Percentiles rank a stretch among this genome's conserved stretches.
Conservation (phyloP, 1,284 basidiomycete genomes). For the Garcileccinum viscosum region DNA sequence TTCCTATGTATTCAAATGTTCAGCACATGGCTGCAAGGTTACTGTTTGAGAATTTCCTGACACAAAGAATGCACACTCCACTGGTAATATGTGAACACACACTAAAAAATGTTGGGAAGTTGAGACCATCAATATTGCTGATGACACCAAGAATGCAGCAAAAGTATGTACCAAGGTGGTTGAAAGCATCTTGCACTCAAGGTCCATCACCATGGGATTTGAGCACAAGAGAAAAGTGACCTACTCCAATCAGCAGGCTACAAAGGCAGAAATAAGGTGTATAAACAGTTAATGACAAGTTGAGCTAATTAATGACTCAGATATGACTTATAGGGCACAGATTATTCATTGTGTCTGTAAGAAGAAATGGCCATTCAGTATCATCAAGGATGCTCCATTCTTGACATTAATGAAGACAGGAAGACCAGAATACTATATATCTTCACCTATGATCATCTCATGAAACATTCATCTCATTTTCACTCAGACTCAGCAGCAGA, state of each 20-base stretch:
- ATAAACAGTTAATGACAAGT: neutral
- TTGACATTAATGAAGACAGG: neutral
- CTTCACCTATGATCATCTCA: neutral
- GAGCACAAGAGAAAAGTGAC: neutral
- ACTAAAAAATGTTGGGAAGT: neutral
- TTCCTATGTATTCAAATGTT: constrained; percentile 3
- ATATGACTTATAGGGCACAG: neutral
- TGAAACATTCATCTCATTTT: neutral
- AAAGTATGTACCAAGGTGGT: neutral
- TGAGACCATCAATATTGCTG: neutral
- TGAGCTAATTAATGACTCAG: neutral
- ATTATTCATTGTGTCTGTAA: neutral
- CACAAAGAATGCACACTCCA: neutral
- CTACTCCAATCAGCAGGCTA: neutral
- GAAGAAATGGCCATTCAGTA: neutral
- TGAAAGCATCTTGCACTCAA: neutral
- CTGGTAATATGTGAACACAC: neutral
- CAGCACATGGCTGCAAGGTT: neutral
- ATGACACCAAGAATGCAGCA: neutral
- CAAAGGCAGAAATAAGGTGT: constrained; percentile 3
- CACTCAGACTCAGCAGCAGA: neutral
- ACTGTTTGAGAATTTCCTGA: neutral
- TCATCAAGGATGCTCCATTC: neutral
- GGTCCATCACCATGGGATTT: neutral
- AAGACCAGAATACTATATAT: neutral